Evolutionary conservation across 257 asterid species (phyloP), one percentile per base, ranked within the genome.

Genomic region (Oldenlandia corymbosa): DNA sequence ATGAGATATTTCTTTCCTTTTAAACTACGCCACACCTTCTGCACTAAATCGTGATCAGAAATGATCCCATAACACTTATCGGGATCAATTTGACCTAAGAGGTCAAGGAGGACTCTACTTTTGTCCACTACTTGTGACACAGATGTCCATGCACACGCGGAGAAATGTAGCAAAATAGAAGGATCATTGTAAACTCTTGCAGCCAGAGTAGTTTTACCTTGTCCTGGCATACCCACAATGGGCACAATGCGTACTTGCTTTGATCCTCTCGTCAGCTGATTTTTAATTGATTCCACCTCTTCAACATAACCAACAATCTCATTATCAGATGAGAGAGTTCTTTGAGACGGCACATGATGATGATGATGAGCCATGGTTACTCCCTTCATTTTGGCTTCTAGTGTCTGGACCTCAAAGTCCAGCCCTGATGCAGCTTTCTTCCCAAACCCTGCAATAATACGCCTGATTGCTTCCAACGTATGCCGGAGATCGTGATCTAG

Each of bases 171-270:
- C 1, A 1, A 4, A 46, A 62, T n/a, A 0, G 2, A 17, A 16
- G 57, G 2, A 30, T 9, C 1, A 39, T 43, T 16, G 27, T 2
- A 41, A 0, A 60, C 65, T 42, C 26, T 60, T 17, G 3, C 43
- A 14, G 65, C 65, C 9, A 60, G 37, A 17, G 65, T 60, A 1
- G 65, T 60, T 52, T 60, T 60, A 24, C 65, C 65, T 13, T 39
- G 11, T 0, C 65, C n/a, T n/a, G n/a, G n/a, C n/a, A n/a, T n/a
- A n/a, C n/a, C n/a, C n/a, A n/a, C n/a, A n/a, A n/a, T n/a, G 52
- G 65, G 16, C n/a, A 60, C 37, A 23, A 39, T 24, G 24, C 43
- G 23, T 23, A 60, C 52, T 16, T 1, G 10, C 4, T 2, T 5
- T 18, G 47, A 26, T 60, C 53, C 53, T 0, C 50, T 11, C 23